Conservation (phyloP, 768 basidiomycete genomes). For the Leccinum truebloodii region DNA sequence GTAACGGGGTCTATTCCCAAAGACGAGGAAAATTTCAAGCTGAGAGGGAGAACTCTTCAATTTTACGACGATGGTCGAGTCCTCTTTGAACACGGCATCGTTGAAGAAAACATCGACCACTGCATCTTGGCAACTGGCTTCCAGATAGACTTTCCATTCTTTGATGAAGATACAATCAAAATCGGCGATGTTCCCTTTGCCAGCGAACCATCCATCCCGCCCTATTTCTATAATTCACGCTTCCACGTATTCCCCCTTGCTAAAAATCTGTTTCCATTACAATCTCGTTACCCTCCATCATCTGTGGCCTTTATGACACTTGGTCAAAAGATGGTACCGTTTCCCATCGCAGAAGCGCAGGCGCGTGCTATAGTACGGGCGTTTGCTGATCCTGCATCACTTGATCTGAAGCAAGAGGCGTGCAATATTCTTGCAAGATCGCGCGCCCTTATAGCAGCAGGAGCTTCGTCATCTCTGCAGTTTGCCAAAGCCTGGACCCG, state of each 20-base stretch:
- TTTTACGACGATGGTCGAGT: slow-evolving; percentile 49
- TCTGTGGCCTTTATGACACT: slow-evolving; percentile 71
- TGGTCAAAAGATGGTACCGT: slow-evolving; percentile 58
- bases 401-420: slow-evolving; percentile 51
- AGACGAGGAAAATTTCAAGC: slow-evolving; percentile 38
- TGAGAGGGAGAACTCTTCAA: slow-evolving; percentile 43
- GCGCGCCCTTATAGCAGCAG: slow-evolving; percentile 37
- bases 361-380: slow-evolving; percentile 59
- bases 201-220: slow-evolving; percentile 47
- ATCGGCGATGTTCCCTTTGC: slow-evolving; percentile 40
- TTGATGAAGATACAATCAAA: slow-evolving; percentile 40
- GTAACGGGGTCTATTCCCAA: slow-evolving; percentile 37
- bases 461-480: slow-evolving; percentile 35
- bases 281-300: slow-evolving; percentile 43
- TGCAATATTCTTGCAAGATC: slow-evolving; percentile 51
- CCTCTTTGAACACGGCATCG: slow-evolving; percentile 58
- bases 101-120: slow-evolving; percentile 55
- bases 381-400: slow-evolving; percentile 50
- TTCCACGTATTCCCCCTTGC: slow-evolving; percentile 71
- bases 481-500: slow-evolving; percentile 61
- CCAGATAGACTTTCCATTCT: slow-evolving; percentile 62
- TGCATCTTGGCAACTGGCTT: slow-evolving; percentile 82
- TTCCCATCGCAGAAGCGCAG: slow-evolving; percentile 81
- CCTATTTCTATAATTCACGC: slow-evolving; percentile 60
- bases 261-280: slow-evolving; percentile 66